These are phyloP conservation scores for Wakefieldia striispora DNA, from an alignment of 768 basidiomycete species.

Conservation along the genomic window DNA sequence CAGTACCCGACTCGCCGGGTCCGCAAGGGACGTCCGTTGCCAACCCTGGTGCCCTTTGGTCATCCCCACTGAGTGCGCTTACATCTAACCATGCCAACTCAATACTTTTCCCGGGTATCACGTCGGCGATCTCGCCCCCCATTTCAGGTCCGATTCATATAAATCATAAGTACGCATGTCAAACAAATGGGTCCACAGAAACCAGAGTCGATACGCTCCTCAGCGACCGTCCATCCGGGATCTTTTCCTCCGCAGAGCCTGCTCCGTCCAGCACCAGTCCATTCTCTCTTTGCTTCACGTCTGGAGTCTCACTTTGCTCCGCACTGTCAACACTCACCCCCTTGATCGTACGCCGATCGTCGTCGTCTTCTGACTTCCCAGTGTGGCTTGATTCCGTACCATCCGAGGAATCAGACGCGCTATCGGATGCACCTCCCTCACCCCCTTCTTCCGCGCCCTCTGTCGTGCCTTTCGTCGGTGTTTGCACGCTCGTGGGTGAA, in stretches of 20 bases:
- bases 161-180: slow-evolving; percentile 4
- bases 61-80: slow-evolving; percentile 6
- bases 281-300: slow-evolving; percentile 11
- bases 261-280: slow-evolving; percentile 7
- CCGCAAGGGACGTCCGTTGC: slow-evolving; percentile 15
- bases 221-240: slow-evolving; percentile 9
- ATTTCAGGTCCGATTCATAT: not conserved
- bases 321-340: slow-evolving; percentile 24
- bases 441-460: slow-evolving; percentile 19
- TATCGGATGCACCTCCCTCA: slow-evolving; percentile 18
- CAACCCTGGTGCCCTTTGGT: slow-evolving; percentile 23
- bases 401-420: slow-evolving; percentile 7
- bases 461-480: slow-evolving; percentile 21
- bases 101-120: not conserved
- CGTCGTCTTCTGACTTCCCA: slow-evolving; percentile 31
- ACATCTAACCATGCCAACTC: slow-evolving; percentile 17
- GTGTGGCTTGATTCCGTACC: slow-evolving; percentile 1
- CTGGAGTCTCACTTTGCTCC: slow-evolving; percentile 9
- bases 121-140: slow-evolving; percentile 11
- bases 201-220: slow-evolving; percentile 16
- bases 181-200: slow-evolving; percentile 20
- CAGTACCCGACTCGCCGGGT: slow-evolving; percentile 2
- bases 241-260: slow-evolving; percentile 23
- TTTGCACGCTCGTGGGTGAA: slow-evolving; percentile 40
- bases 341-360: slow-evolving; percentile 44